Percentiles rank a stretch among this genome's conserved stretches.
phyloP scores from a whole-genome alignment of 495 filamentous ascomycete genomes.

The Penicillium canescens region DNA sequence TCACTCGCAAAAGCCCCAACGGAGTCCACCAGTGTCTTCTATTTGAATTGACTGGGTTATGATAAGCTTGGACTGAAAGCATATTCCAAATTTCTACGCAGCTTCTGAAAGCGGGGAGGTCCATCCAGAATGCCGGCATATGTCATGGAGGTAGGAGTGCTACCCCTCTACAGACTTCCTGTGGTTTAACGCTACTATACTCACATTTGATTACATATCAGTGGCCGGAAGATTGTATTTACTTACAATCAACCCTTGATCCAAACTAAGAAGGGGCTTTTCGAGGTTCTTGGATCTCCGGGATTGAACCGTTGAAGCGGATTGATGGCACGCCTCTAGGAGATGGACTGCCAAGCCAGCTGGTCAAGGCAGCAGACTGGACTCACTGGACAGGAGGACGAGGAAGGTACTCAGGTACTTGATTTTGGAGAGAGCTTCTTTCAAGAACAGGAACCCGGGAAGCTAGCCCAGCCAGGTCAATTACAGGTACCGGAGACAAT shows the following conservation, averaged over 20 bases:
- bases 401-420: slow-evolving; percentile 37
- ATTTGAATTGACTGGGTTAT: slow-evolving; percentile 33
- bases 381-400: slow-evolving; percentile 36
- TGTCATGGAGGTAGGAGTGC: slow-evolving; percentile 27
- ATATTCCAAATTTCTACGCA: slow-evolving; percentile 28
- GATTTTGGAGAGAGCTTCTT: slow-evolving; percentile 41
- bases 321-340: slow-evolving; percentile 29
- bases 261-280: slow-evolving; percentile 20
- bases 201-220: slow-evolving; percentile 17
- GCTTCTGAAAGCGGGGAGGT: slow-evolving; percentile 26
- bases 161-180: neutral
- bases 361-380: slow-evolving; percentile 37
- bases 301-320: slow-evolving; percentile 24
- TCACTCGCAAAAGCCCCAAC: slow-evolving; percentile 41
- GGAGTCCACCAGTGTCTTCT: slow-evolving; percentile 47
- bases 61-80: slow-evolving; percentile 21
- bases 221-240: slow-evolving; percentile 20
- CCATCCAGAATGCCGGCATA: slow-evolving; percentile 30
- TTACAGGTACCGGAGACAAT: slow-evolving; percentile 40
- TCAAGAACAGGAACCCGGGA: slow-evolving; percentile 23
- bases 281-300: slow-evolving; percentile 29
- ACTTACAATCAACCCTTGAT: slow-evolving; percentile 11
- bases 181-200: neutral
- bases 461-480: slow-evolving; percentile 31
- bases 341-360: slow-evolving; percentile 30